Conservation (phyloP, 1,284 basidiomycete genomes). For the Melampsora americana region DNA sequence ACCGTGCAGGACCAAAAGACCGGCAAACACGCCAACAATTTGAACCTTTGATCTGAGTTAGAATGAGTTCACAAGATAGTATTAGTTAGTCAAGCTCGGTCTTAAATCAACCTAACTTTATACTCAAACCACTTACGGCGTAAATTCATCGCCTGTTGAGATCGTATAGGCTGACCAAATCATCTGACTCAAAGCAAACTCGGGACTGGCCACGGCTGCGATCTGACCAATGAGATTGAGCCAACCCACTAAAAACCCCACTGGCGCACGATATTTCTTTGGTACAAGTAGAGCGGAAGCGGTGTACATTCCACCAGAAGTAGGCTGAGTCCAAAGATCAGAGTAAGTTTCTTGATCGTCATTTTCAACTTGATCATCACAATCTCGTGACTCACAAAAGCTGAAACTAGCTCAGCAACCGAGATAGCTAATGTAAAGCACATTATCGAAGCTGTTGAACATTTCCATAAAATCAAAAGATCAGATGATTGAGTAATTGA, state of each 20-base stretch:
- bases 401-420: conserved; percentile 29
- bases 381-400: conserved; percentile 18
- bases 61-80: neutral
- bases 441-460: conserved; percentile 19
- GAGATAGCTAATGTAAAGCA: conserved; percentile 24
- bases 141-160: conserved; percentile 51
- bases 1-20: conserved; percentile 70
- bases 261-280: conserved; percentile 63
- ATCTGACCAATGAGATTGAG: conserved; percentile 83
- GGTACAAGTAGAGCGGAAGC: conserved; percentile 75
- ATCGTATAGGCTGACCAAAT: conserved; percentile 67
- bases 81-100: no score
- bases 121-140: conserved; percentile 51
- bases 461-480: neutral
- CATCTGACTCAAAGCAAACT: conserved; percentile 84
- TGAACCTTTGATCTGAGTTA: conserved; percentile 60
- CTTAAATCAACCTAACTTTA: no score
- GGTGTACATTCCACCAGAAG: conserved; percentile 75
- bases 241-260: conserved; percentile 56
- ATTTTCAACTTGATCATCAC: neutral
- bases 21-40: conserved; percentile 71
- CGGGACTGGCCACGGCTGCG: conserved; percentile 77
- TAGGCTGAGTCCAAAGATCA: conserved; percentile 61
- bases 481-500: neutral
- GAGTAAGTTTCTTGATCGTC: neutral